These are phyloP conservation scores for Ramaria sp. DNA, from an alignment of 768 basidiomycete genomes.

Conservation along the genomic window DNA sequence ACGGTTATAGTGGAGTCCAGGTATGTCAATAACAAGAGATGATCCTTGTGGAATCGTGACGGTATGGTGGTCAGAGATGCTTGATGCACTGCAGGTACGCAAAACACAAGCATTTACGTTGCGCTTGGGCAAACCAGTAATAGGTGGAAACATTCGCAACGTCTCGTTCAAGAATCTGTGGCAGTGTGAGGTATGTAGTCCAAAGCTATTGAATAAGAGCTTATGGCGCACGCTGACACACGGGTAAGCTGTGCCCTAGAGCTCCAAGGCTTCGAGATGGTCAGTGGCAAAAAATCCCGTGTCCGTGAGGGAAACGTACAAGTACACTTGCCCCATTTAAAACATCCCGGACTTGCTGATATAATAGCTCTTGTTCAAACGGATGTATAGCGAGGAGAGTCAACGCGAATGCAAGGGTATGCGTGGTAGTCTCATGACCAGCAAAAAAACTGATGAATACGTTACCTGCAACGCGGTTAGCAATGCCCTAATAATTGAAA, in stretches of 20 bases:
- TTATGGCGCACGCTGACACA: background rate
- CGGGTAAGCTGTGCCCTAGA: background rate
- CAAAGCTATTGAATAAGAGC: background rate
- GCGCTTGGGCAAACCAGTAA: background rate
- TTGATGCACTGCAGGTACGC: background rate
- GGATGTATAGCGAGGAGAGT: constrained; percentile 19
- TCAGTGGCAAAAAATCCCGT: too few relatives aligned
- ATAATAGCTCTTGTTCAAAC: constrained; percentile 17
- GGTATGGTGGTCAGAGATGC: background rate
- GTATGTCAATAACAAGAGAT: background rate
- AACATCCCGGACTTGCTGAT: constrained; percentile 9
- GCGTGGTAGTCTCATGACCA: constrained; percentile 16
- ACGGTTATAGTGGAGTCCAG: constrained; percentile 1
- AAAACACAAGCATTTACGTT: background rate
- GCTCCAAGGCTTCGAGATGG: background rate
- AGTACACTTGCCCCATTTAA: background rate
- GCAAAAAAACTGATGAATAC: constrained; percentile 1
- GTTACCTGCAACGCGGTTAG: background rate
- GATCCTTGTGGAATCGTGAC: constrained; percentile 1
- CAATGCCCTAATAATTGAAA: background rate
- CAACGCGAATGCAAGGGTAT: constrained; percentile 18
- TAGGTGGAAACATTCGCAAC: constrained; percentile 3
- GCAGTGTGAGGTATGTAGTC: background rate
- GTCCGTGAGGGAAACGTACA: background rate
- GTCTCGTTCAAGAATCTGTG: constrained; percentile 2